Percentiles rank a stretch among this genome's conserved stretches.
These are phyloP conservation scores for Tremella fuciformis DNA, from an alignment of 768 basidiomycete species.

Conservation along the genomic window DNA sequence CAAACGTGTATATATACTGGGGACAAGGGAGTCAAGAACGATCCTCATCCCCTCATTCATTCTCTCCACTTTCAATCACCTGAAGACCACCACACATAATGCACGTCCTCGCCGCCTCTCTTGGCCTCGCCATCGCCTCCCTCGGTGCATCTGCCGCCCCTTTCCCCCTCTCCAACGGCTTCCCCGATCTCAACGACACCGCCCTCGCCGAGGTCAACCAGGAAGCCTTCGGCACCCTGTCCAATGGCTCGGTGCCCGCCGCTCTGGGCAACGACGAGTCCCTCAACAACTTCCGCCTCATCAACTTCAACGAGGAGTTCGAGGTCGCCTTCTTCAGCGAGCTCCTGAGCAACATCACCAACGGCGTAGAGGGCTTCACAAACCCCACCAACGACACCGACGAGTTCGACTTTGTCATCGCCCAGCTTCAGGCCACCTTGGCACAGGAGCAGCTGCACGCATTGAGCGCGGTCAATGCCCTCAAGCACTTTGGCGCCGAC, in stretches of 20 bases:
- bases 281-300: constrained; percentile 8
- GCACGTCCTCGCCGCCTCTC: not conserved
- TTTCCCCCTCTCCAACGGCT: constrained; percentile 13
- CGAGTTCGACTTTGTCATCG: not conserved
- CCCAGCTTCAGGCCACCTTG: not conserved
- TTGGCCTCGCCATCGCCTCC: not conserved
- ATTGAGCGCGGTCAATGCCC: constrained; percentile 4
- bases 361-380: constrained; percentile 12
- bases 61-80: no score
- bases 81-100: no score
- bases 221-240: constrained; percentile 11
- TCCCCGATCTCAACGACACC: constrained; percentile 8
- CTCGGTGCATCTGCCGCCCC: constrained; percentile 4
- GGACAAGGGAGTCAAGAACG: no score
- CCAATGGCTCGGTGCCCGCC: constrained; percentile 10
- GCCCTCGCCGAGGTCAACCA: constrained; percentile 9
- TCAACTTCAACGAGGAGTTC: constrained; percentile 16
- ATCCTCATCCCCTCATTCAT: no score
- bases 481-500: not conserved
- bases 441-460: constrained; percentile 16
- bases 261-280: constrained; percentile 9
- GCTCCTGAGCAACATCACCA: constrained; percentile 8
- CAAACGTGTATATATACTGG: no score
- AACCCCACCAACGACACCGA: not conserved
- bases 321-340: constrained; percentile 14